Percentiles rank a stretch among this genome's conserved stretches.
Conservation (phyloP, 345 rosid species). For the Lepidium africanum region DNA sequence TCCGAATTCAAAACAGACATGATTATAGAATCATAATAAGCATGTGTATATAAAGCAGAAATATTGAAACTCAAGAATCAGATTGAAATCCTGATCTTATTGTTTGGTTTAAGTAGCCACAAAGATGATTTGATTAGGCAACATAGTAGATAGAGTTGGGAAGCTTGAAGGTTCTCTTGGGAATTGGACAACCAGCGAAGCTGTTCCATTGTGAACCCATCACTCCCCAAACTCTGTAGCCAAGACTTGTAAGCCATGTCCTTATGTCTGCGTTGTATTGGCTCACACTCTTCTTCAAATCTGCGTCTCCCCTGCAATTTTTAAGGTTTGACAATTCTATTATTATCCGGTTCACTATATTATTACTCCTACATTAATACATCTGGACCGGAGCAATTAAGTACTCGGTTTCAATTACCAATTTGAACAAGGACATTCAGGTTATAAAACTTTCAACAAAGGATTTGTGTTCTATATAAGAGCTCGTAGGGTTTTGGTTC, state of each 20-base stretch:
- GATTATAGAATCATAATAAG: constrained; percentile 10
- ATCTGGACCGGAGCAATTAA: too few species aligned
- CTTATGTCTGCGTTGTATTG: constrained; percentile 59
- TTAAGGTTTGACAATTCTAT: neutral
- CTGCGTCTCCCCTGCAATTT: constrained; percentile 47
- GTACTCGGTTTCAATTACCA: too few species aligned
- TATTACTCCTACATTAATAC: too few species aligned
- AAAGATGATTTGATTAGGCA: constrained; percentile 17
- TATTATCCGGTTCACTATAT: neutral
- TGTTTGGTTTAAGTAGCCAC: neutral
- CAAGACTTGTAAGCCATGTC: constrained; percentile 38
- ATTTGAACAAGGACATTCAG: too few species aligned
- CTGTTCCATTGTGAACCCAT: constrained; percentile 83
- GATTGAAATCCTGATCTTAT: constrained; percentile 12
- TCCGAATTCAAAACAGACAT: neutral
- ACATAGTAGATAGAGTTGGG: constrained; percentile 76
- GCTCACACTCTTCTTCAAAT: constrained; percentile 45
- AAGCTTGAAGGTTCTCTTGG: constrained; percentile 76
- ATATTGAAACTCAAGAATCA: constrained; percentile 17
- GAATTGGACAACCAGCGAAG: constrained; percentile 53
- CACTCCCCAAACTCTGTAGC: constrained; percentile 73
- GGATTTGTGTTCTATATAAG: too few species aligned
- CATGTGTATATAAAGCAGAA: constrained; percentile 1
- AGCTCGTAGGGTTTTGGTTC: too few species aligned
- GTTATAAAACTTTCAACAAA: too few species aligned